Evolutionary conservation across 1,284 basidiomycete species (phyloP).

Genomic region (Leucoagaricus sp.): DNA sequence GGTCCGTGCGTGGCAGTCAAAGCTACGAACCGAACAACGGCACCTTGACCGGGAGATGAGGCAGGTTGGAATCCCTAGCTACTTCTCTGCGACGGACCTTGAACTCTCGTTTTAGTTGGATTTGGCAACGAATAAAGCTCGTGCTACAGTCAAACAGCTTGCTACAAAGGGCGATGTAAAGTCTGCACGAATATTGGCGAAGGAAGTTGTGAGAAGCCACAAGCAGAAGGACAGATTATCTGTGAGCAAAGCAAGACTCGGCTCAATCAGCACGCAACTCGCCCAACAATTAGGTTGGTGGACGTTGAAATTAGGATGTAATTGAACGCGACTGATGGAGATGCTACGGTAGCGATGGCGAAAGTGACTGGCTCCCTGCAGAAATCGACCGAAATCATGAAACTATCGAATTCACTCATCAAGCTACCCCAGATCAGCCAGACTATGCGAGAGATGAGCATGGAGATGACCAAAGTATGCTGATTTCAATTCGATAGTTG

Average conservation of each 20-base stretch:
- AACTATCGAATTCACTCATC: conserved; percentile 89
- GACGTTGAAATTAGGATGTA: not conserved
- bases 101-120: conserved; percentile 65
- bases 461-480: conserved; percentile 96
- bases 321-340: conserved; percentile 12
- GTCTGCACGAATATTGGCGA: conserved; percentile 89
- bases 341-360: conserved; percentile 74
- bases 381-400: conserved; percentile 99
- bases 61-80: conserved; percentile 64
- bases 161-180: conserved; percentile 92
- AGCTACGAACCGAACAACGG: conserved; percentile 79
- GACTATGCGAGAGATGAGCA: conserved; percentile 96
- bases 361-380: conserved; percentile 97
- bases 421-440: conserved; percentile 92
- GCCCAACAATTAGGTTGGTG: conserved; percentile 88
- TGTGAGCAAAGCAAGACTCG: conserved; percentile 90
- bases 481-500: conserved; percentile 10
- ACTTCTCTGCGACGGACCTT: conserved; percentile 19
- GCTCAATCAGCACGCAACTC: conserved; percentile 90
- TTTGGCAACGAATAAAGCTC: conserved; percentile 78
- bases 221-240: conserved; percentile 94
- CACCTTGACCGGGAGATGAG: conserved; percentile 89
- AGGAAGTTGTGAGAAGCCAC: conserved; percentile 92
- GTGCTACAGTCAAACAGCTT: conserved; percentile 84
- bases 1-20: conserved; percentile 85